phyloP scores from a whole-genome alignment of 2,329 filamentous ascomycete genomes.

The Fonsecaea nubica region DNA sequence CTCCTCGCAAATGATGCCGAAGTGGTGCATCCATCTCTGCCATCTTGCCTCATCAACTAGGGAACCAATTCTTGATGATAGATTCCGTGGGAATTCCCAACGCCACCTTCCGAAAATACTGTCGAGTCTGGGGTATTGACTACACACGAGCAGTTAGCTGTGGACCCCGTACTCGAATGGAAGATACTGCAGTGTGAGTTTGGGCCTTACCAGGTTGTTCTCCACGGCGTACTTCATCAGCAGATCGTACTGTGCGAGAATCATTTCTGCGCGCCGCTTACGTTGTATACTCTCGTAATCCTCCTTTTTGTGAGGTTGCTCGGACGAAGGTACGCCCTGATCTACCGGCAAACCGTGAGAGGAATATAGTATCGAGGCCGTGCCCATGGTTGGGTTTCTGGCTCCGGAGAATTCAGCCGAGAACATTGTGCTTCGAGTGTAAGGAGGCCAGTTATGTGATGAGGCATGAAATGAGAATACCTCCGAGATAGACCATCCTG shows the following conservation, averaged over 20 bases:
- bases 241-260: conserved; percentile 37
- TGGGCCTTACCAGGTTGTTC: conserved; percentile 45
- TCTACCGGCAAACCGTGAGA: neutral
- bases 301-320: neutral
- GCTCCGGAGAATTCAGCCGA: neutral
- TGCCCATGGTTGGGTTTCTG: neutral
- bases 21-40: neutral
- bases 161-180: neutral
- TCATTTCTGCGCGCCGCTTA: conserved; percentile 25
- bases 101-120: conserved; percentile 39
- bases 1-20: neutral
- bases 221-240: conserved; percentile 50
- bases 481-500: neutral
- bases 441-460: neutral
- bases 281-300: conserved; percentile 21
- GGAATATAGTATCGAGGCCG: too few relatives aligned
- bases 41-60: conserved; percentile 1
- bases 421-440: neutral
- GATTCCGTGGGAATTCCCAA: conserved; percentile 30
- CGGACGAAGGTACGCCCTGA: neutral
- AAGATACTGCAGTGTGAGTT: conserved; percentile 6
- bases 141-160: conserved; percentile 14
- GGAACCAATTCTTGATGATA: conserved; percentile 39
- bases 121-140: conserved; percentile 37
- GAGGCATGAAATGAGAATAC: neutral